Conservation (phyloP, 164 flowering plant genomes). For the Umbilicus rupestris region DNA sequence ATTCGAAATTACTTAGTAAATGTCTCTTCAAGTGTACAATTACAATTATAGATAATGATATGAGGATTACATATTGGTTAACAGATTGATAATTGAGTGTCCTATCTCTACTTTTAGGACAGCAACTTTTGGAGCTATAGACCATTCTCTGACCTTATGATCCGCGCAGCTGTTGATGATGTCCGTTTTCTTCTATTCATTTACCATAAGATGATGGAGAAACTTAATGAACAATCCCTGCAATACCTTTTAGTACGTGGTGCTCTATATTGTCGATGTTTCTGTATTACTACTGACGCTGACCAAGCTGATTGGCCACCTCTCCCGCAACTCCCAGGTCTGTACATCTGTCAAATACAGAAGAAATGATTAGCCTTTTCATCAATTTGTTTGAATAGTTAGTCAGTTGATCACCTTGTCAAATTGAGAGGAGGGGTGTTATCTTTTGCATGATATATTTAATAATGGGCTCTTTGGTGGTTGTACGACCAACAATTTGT, state of each 20-base stretch:
- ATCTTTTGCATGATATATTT: background rate
- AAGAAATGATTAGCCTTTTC: background rate
- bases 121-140: conserved; percentile 82
- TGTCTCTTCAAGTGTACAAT: background rate
- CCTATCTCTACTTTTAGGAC: conserved; percentile 44
- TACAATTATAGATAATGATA: background rate
- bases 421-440: too few species aligned
- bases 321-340: conserved; percentile 77
- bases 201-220: conserved; percentile 79
- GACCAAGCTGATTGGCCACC: conserved; percentile 77
- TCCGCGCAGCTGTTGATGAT: conserved; percentile 94
- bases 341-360: background rate
- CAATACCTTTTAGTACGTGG: conserved; percentile 82
- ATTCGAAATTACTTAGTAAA: background rate
- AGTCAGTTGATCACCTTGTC: too few species aligned
- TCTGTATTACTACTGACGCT: conserved; percentile 60
- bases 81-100: conserved; percentile 4
- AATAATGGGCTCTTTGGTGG: background rate
- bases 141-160: conserved; percentile 79
- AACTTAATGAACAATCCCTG: conserved; percentile 49
- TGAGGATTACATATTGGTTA: background rate
- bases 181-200: conserved; percentile 86
- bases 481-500: background rate
- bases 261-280: conserved; percentile 81
- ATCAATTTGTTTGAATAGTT: too few species aligned